Evolutionary conservation across 176 grass and related monocot genomes (phyloP), one percentile per base, ranked within the genome.

Genomic region (Avena sativa): DNA sequence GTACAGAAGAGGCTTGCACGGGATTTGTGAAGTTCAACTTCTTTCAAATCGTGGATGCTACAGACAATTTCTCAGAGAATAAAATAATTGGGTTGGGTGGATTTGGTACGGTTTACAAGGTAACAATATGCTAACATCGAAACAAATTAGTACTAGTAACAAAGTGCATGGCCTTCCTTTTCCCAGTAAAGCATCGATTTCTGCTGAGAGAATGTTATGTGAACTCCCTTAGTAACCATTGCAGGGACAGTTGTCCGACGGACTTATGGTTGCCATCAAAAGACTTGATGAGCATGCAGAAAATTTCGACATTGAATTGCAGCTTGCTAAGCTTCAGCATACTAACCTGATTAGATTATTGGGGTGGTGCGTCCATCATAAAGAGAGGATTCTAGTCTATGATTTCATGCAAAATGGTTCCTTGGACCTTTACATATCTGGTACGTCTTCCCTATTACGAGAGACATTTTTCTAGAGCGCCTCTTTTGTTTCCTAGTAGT

Each of bases 81-180:
- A 70, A 47, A 64, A 84, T 36, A 0, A 0, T 80, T 10, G 85
- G 89, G 4, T 34, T 1, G 0, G 89, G 89, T 80, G 89, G 85
- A 11, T 87, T 87, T 58, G 75, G 32, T 80, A 80, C 23, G 11
- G 57, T 91, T 80, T 91, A 91, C 25, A 91, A 91, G 89, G 89
- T 91, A 73, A 28, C 8, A 26, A 12, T 12, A 64, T 64, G 38
- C 38, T 40, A 69, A 79, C 5, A 72, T 34, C 4, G 14, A 34
- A 43, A 79, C 3, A 52, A 84, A 40, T 13, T 49, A 26, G 38
- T 40, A 40, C 28, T 30, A 30, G 38, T 40, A 40, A 84, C 28
- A 5, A 16, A 79, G 30, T 36, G 17, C 21, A 40, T 65, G 12
- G 68, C 34, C 9, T 80, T 28, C 48, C 49, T 40, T 8, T 58